Percentiles rank a stretch among this genome's conserved stretches.
Conservation (phyloP, 1,139 yeast species). For the Casaregolazyma lundiana region DNA sequence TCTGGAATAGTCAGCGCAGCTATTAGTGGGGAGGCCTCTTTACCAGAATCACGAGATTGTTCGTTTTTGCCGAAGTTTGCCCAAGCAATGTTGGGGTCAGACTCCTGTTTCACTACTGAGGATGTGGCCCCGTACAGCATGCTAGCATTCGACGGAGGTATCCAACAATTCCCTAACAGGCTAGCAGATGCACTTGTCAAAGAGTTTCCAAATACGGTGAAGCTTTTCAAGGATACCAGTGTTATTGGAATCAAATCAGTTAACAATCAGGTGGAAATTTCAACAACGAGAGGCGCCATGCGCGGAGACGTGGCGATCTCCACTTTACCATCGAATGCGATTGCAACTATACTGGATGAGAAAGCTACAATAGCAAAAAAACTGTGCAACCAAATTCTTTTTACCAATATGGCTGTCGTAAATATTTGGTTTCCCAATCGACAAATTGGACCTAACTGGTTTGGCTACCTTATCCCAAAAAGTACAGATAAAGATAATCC, state of each 20-base stretch:
- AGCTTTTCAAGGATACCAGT: slow-evolving; percentile 31
- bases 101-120: slow-evolving; percentile 17
- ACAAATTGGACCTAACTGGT: slow-evolving; percentile 47
- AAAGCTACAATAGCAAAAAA: slow-evolving; percentile 17
- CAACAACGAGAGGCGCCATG: slow-evolving; percentile 14
- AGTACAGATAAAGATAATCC: slow-evolving; percentile 43
- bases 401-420: slow-evolving; percentile 34
- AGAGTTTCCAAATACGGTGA: slow-evolving; percentile 41
- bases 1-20: slow-evolving; percentile 46
- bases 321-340: slow-evolving; percentile 26
- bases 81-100: slow-evolving; percentile 24
- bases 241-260: slow-evolving; percentile 20
- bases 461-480: slow-evolving; percentile 84
- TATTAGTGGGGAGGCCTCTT: slow-evolving; percentile 29
- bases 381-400: slow-evolving; percentile 22
- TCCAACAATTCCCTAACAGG: slow-evolving; percentile 28
- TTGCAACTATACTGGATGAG: slow-evolving; percentile 18
- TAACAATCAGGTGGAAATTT: slow-evolving; percentile 15
- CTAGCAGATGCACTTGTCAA: slow-evolving; percentile 38
- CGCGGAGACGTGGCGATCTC: slow-evolving; percentile 27
- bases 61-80: slow-evolving; percentile 25
- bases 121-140: slow-evolving; percentile 24
- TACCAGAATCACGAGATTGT: slow-evolving; percentile 27
- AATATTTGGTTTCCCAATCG: slow-evolving; percentile 31
- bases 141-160: slow-evolving; percentile 30